These are phyloP conservation scores for Puccinia coronata DNA, from an alignment of 1,284 basidiomycete genomes.

Conservation along the genomic window DNA sequence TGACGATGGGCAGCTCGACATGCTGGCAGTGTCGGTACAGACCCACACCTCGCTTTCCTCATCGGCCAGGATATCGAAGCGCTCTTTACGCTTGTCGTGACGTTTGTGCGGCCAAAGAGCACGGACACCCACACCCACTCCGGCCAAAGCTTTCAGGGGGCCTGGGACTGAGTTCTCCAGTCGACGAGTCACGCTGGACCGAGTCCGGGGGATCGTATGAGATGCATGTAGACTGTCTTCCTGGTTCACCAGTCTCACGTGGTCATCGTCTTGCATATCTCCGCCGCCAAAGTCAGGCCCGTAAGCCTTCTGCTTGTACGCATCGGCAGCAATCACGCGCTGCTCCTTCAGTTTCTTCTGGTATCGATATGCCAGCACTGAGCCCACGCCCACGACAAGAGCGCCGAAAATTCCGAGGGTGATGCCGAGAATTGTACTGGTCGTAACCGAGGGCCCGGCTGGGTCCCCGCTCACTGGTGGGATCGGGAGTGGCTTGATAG, in stretches of 20 bases:
- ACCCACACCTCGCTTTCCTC: constrained; percentile 46
- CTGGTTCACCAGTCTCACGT: constrained; percentile 25
- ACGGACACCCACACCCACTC: constrained; percentile 21
- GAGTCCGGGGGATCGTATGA: not conserved
- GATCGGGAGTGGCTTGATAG: constrained; percentile 15
- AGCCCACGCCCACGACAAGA: constrained; percentile 10
- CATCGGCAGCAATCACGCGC: constrained; percentile 24
- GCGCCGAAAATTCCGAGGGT: constrained; percentile 10
- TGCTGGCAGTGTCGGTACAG: not conserved
- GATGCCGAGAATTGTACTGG: constrained; percentile 20
- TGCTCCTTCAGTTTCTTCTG: constrained; percentile 21
- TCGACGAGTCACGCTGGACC: not conserved
- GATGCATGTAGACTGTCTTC: constrained; percentile 29
- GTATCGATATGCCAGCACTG: constrained; percentile 25
- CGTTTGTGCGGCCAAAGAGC: constrained; percentile 21
- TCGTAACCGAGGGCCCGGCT: not conserved
- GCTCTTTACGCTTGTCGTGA: constrained; percentile 6
- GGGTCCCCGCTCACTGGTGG: not conserved
- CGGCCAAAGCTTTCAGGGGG: constrained; percentile 33
- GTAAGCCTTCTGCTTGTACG: constrained; percentile 30
- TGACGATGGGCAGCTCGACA: not conserved
- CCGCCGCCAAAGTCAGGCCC: constrained; percentile 29
- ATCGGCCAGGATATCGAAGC: constrained; percentile 49
- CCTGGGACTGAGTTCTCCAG: not conserved
- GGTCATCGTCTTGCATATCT: not conserved